Percentiles rank a stretch among this genome's conserved stretches.
These are phyloP conservation scores for Candida palmyrensis DNA, from an alignment of 805 yeast species.

Conservation along the genomic window DNA sequence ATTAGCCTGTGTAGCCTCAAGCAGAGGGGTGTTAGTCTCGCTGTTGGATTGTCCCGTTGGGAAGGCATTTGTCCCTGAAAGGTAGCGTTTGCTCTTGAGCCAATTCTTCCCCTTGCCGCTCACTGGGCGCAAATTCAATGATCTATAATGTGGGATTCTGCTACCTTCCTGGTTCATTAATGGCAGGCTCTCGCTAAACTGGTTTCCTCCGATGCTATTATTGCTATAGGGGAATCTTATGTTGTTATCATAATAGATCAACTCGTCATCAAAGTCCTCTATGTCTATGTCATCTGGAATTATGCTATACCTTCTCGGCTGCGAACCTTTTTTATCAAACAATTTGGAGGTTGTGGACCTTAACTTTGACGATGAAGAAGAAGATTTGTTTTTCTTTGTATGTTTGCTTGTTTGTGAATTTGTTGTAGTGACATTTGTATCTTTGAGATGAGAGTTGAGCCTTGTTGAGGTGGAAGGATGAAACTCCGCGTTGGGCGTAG, in stretches of 20 bases:
- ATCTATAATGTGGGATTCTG: slow-evolving; percentile 36
- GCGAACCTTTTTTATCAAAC: slow-evolving; percentile 69
- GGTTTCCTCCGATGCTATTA: slow-evolving; percentile 13
- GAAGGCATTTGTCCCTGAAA: slow-evolving; percentile 24
- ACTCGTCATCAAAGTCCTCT: slow-evolving; percentile 52
- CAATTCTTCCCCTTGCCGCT: slow-evolving; percentile 5
- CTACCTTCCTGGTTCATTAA: slow-evolving; percentile 19
- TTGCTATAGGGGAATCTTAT: slow-evolving; percentile 31
- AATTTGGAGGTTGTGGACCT: slow-evolving; percentile 69
- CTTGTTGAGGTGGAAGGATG: no score
- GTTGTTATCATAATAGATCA: slow-evolving; percentile 40
- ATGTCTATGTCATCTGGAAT: slow-evolving; percentile 57
- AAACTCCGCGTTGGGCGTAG: slow-evolving; percentile 9
- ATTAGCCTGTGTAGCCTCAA: no score
- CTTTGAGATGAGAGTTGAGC: no score
- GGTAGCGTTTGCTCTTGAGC: slow-evolving; percentile 28
- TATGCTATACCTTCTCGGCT: slow-evolving; percentile 68
- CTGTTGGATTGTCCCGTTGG: not conserved
- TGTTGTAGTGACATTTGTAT: not conserved
- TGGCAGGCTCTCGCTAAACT: slow-evolving; percentile 27
- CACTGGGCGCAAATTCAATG: slow-evolving; percentile 28
- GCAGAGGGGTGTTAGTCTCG: slow-evolving; percentile 4
- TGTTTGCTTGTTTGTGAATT: slow-evolving; percentile 14
- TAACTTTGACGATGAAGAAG: slow-evolving; percentile 39
- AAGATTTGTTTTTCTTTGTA: slow-evolving; percentile 21